Percentiles rank a stretch among this genome's conserved stretches.
Conservation (phyloP, 768 basidiomycete genomes). For the Auricularia auricula-judae region DNA sequence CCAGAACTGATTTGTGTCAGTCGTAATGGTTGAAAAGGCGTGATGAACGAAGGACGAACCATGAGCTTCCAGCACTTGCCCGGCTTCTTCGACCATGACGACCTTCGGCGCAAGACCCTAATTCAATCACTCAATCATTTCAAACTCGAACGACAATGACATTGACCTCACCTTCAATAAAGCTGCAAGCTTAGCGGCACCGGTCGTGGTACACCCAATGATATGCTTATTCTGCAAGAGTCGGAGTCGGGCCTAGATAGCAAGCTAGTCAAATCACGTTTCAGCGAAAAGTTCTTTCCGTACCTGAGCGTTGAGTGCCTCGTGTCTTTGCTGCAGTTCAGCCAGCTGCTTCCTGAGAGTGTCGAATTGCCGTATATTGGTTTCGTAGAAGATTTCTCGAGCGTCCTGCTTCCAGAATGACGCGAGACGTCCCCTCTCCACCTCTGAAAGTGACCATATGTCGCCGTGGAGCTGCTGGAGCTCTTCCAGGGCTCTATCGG, state of each 20-base stretch:
- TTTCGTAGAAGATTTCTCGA: slow-evolving; percentile 19
- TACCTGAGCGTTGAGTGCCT: not conserved
- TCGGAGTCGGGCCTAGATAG: slow-evolving; percentile 38
- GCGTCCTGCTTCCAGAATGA: slow-evolving; percentile 36
- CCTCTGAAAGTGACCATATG: slow-evolving; percentile 44
- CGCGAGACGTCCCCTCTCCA: slow-evolving; percentile 37
- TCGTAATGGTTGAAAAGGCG: not conserved
- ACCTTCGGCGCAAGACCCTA: slow-evolving; percentile 51
- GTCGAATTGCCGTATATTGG: slow-evolving; percentile 32
- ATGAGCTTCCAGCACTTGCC: slow-evolving; percentile 74
- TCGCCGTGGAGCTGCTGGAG: slow-evolving; percentile 24
- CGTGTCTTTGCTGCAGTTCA: slow-evolving; percentile 2
- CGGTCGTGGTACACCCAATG: slow-evolving; percentile 70
- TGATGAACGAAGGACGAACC: slow-evolving; percentile 28
- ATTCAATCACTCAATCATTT: not conserved
- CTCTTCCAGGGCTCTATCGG: slow-evolving; percentile 24
- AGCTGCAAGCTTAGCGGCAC: slow-evolving; percentile 54
- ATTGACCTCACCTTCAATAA: slow-evolving; percentile 36
- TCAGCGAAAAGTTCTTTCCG: not conserved
- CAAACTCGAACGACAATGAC: slow-evolving; percentile 3
- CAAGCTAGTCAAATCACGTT: not conserved
- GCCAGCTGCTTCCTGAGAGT: slow-evolving; percentile 46
- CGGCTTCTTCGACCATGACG: slow-evolving; percentile 69
- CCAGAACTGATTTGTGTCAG: not conserved
- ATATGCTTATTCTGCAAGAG: slow-evolving; percentile 46